Evolutionary conservation across 2,329 filamentous ascomycete genomes (phyloP), one percentile per base, ranked within the genome.

Genomic region (Pseudogymnoascus sp.): DNA sequence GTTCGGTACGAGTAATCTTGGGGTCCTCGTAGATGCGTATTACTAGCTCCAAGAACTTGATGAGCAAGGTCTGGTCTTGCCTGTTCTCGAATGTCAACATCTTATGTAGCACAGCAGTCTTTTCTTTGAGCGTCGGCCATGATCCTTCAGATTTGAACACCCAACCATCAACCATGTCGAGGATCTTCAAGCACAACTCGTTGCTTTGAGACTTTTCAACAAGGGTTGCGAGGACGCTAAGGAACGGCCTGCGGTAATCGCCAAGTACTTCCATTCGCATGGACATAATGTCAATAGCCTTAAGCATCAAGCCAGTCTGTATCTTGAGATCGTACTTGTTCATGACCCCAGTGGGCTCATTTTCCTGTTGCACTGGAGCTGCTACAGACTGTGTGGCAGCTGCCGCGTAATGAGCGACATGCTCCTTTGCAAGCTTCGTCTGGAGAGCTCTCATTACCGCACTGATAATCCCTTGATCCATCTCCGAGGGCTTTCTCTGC

Each of bases 1-100:
- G 82, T 76, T 99, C 95, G 0, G 93, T 97, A 33, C 93, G 85
- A 0, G 93, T 92, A 66, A 99, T 95, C 76, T 96, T 96, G 0
- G 92, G 91, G 71, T 99, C 95, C 72, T 99, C 96, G 73, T 99
- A 99, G 65, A 99, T 97, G 59, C 93, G 87, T 69, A 99, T 96
- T 26, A 99, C 95, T 26, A 99, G 85, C 68, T 97, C 90, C 64
- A 99, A 81, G 78, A 97, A 99, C 72, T 93, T 93, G 68, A 88
- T 92, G 64, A 99, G 81, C 78, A 99, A 87, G 0, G 88, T 91
- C 33, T 87, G 85, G 72, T 97, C 93, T 29, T 83, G 78, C 40
- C 95, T 85, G 64, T 90, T 86, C 76, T 99, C 95, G 69, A 99
- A 99, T 0, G 93, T 87, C 14, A 97, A 79, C 95, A 99, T 99